Conservation (phyloP, 2,329 filamentous ascomycete genomes). For the Ceratocystis alfenasii region DNA sequence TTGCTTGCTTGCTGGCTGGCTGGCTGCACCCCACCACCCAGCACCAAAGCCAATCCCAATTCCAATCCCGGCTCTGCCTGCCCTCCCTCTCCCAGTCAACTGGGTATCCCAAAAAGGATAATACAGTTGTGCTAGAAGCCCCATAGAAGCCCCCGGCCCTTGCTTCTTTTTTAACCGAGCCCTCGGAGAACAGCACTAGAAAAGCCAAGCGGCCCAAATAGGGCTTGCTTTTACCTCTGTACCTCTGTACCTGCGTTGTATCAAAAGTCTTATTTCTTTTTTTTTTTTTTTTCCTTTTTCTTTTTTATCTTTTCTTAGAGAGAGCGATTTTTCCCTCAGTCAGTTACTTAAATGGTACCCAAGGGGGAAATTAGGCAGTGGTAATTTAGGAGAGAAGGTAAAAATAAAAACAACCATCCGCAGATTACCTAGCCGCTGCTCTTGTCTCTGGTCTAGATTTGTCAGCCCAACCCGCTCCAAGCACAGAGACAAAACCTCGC, state of each 20-base stretch:
- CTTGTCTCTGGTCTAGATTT: neutral
- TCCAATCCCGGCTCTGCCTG: neutral
- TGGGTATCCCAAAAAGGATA: neutral
- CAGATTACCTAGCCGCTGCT: neutral
- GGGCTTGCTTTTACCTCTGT: neutral
- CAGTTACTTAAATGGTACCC: neutral
- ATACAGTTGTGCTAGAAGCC: slow-evolving; percentile 14
- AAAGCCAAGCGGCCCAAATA: neutral
- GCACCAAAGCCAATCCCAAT: neutral
- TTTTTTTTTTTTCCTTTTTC: neutral
- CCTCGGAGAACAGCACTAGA: neutral
- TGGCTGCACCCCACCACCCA: neutral
- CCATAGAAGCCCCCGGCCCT: neutral
- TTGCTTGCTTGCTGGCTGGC: neutral
- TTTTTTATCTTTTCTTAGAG: too few relatives aligned
- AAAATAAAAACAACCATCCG: neutral
- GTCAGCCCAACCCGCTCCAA: neutral
- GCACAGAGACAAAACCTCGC: neutral
- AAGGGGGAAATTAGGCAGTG: neutral
- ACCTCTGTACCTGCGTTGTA: slow-evolving; percentile 4
- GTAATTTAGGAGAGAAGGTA: neutral
- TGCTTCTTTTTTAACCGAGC: neutral
- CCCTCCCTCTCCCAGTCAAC: neutral
- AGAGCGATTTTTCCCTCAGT: neutral
- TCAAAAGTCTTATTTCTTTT: neutral